These are phyloP conservation scores for Cenococcum geophilum DNA, from an alignment of 495 filamentous ascomycete genomes.

Conservation along the genomic window DNA sequence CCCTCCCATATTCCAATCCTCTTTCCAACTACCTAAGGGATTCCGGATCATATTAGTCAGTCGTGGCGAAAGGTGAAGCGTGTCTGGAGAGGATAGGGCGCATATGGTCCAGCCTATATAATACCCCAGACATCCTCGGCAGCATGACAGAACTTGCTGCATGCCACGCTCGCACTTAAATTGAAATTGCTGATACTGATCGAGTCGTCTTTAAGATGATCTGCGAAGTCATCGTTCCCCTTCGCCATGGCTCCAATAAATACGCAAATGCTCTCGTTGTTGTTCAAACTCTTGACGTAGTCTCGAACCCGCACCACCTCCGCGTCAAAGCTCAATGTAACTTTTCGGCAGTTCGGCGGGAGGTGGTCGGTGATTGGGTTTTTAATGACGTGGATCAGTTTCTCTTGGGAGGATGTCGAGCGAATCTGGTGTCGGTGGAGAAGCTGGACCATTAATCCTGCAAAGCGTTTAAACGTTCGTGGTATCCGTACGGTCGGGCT, in stretches of 20 bases:
- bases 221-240: constrained; percentile 90
- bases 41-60: constrained; percentile 5
- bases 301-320: constrained; percentile 80
- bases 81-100: constrained; percentile 22
- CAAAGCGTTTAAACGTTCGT: constrained; percentile 97
- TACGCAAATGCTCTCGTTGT: constrained; percentile 89
- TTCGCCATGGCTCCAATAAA: constrained; percentile 99
- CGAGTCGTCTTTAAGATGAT: constrained; percentile 88
- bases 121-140: constrained; percentile 96
- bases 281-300: constrained; percentile 70
- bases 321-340: constrained; percentile 89
- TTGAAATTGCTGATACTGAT: constrained; percentile 98
- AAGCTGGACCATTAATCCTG: constrained; percentile 97
- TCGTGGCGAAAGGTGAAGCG: constrained; percentile 8
- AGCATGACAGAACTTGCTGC: constrained; percentile 98
- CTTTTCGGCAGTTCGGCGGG: constrained; percentile 93
- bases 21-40: not conserved
- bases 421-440: constrained; percentile 93
- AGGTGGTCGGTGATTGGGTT: constrained; percentile 97
- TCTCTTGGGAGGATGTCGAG: constrained; percentile 91
- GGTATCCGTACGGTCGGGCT: constrained; percentile 95
- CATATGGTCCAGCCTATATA: constrained; percentile 47
- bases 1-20: constrained; percentile 22
- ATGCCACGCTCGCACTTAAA: constrained; percentile 92
- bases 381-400: constrained; percentile 93